Base-by-base conservation (phyloP, 495 filamentous ascomycete genomes). In the Lepraria neglecta region DNA sequence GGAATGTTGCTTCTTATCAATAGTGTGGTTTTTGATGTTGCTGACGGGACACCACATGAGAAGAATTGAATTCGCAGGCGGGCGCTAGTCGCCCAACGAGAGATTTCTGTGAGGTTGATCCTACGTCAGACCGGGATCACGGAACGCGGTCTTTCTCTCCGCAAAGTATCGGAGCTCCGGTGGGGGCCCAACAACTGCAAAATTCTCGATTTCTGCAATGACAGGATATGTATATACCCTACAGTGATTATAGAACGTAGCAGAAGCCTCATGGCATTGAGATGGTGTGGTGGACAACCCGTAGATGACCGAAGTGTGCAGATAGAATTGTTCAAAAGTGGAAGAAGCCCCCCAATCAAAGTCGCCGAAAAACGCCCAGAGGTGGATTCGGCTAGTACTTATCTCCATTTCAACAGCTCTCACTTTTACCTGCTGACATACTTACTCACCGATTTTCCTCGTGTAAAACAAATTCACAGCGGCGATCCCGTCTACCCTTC, bases 281-380 rank as follows among this genome's bases (percentile, higher is more conserved):
- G 28, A 7, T 30, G 24, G 48, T 28, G 30, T 27, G 33, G 33
- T 27, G 12, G 11, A 48, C n/a, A 38, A 19, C 33, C 53, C 21
- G 53, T 56, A 56, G 24, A 56, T 56, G 33, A 56, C 53, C 53
- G 53, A 56, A 56, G n/a, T 24, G 53, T 56, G 53, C 53, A 56
- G 33, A 42, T 56, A 19, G 33, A 28, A 3, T 10, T 52, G 35
- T 15, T 28, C 48, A 52, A 12, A 11, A 27, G 24, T 31, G 28
- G 28, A 19, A 31, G n/a, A 52, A 31, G 48, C 27, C 31, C 15
- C 48, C 48, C 48, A 52, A 52, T 52, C 6, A 52, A 52, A 52
- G 15, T 0, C 48, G 28, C 48, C 48, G 48, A 33, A 31, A 33
- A 48, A 52, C 6, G 14, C 30, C 35, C 9, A 38, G 28, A 31